These are phyloP conservation scores for Rhinocladiella similis DNA, from an alignment of 2,329 filamentous ascomycete species.

Conservation along the genomic window DNA sequence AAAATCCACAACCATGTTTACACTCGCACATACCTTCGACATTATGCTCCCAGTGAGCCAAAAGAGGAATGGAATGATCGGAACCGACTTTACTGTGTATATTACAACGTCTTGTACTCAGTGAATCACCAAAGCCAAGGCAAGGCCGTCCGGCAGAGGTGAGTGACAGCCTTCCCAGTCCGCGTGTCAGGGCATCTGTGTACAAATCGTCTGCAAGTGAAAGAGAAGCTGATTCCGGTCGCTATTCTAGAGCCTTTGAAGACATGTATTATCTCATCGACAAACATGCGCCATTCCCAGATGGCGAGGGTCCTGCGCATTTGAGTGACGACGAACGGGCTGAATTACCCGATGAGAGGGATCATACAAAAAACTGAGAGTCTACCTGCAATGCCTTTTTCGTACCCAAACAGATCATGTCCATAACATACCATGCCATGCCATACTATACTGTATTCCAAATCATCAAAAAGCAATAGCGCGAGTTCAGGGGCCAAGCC, in stretches of 20 bases:
- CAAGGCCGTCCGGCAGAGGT: conserved; percentile 23
- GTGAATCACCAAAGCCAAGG: conserved; percentile 19
- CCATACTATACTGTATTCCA: too few species aligned
- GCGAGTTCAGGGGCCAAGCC: conserved; percentile 71
- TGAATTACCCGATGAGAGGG: conserved; percentile 16
- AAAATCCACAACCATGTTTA: conserved; percentile 15
- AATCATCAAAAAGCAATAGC: too few species aligned
- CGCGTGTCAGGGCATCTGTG: not conserved
- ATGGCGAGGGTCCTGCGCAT: conserved; percentile 24
- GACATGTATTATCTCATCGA: conserved; percentile 32
- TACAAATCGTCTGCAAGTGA: too few species aligned
- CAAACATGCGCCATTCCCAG: conserved; percentile 30
- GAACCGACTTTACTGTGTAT: conserved; percentile 26
- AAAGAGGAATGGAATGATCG: conserved; percentile 21
- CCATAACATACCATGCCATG: not conserved
- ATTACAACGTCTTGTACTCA: conserved; percentile 23
- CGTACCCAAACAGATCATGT: too few species aligned
- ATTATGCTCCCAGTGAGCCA: conserved; percentile 20
- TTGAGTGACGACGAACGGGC: conserved; percentile 19
- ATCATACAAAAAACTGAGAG: conserved; percentile 18
- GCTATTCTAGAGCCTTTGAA: conserved; percentile 26
- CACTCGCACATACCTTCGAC: conserved; percentile 17
- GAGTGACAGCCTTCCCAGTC: conserved; percentile 2
- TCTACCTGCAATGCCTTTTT: too few species aligned
- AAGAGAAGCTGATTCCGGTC: too few species aligned